Percentiles rank a stretch among this genome's conserved stretches.
phyloP scores from a whole-genome alignment of 2,329 filamentous ascomycete genomes.

The Fonsecaea multimorphosa region DNA sequence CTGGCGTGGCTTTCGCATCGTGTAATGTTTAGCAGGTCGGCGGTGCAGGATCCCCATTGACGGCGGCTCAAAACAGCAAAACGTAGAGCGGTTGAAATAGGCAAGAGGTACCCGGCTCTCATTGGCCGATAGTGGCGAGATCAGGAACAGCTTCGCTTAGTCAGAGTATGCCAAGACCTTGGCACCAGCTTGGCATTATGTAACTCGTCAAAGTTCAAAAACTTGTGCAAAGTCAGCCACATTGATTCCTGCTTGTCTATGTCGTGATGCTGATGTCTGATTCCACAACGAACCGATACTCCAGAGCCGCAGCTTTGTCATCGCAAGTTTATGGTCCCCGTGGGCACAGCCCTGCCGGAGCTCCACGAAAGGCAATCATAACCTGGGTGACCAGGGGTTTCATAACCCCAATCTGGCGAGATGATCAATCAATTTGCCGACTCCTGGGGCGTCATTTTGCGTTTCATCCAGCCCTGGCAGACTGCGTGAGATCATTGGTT shows the following conservation, averaged over 20 bases:
- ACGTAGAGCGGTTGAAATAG: neutral
- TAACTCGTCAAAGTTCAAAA: neutral
- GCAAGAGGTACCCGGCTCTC: neutral
- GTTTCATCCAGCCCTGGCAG: neutral
- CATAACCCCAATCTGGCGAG: neutral
- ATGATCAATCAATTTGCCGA: neutral
- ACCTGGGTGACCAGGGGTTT: neutral
- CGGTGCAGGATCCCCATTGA: conserved; percentile 1
- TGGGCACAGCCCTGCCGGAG: neutral
- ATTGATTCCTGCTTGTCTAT: neutral
- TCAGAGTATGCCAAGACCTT: neutral
- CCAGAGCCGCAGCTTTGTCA: conserved; percentile 2
- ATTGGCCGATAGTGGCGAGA: neutral
- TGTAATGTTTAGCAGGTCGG: conserved; percentile 3
- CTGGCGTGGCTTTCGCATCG: neutral
- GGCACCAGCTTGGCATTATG: neutral
- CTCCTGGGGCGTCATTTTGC: neutral
- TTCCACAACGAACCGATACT: neutral
- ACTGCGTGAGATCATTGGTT: neutral
- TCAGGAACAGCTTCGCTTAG: neutral
- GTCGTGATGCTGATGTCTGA: neutral
- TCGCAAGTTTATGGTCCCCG: neutral
- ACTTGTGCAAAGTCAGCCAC: neutral
- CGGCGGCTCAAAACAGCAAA: neutral
- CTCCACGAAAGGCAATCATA: neutral